Evolutionary conservation across 1,139 yeast species (phyloP).

Genomic region (Saccharomyces hybrid): DNA sequence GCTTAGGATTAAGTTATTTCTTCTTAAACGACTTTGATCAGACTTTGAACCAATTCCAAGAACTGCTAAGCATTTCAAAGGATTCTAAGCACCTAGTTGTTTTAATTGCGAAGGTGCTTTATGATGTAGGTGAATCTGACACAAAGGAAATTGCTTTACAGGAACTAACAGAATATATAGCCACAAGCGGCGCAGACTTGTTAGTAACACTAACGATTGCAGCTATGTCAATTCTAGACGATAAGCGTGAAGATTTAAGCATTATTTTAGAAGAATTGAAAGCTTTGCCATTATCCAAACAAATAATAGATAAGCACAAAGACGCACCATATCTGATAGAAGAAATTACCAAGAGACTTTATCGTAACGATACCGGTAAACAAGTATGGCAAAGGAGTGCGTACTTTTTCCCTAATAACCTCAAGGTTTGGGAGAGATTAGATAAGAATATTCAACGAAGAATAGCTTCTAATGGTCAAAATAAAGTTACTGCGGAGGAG

Average conservation of each 20-base stretch:
- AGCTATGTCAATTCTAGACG: constrained; percentile 65
- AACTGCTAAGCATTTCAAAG: constrained; percentile 49
- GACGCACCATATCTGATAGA: constrained; percentile 56
- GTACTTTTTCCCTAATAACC: constrained; percentile 63
- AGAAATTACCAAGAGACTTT: constrained; percentile 40
- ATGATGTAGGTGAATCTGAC: constrained; percentile 65
- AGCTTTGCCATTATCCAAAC: constrained; percentile 41
- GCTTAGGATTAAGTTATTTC: constrained; percentile 62
- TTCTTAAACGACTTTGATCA: constrained; percentile 54
- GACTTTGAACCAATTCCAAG: constrained; percentile 60
- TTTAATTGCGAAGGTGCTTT: constrained; percentile 69
- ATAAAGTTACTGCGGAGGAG: constrained; percentile 44
- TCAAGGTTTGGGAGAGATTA: constrained; percentile 59
- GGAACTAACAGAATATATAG: constrained; percentile 58
- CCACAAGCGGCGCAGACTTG: constrained; percentile 55
- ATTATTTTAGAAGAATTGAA: constrained; percentile 61
- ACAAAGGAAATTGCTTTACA: constrained; percentile 76
- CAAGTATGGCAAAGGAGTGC: constrained; percentile 61
- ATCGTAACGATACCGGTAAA: constrained; percentile 11
- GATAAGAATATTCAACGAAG: constrained; percentile 48
- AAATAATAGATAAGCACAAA: constrained; percentile 45
- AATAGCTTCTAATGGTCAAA: constrained; percentile 38
- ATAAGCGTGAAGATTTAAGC: constrained; percentile 42
- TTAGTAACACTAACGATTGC: constrained; percentile 67
- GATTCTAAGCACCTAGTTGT: constrained; percentile 59